Base-by-base conservation (phyloP, 306 rosid species). In the Lathyrus aphaca region DNA sequence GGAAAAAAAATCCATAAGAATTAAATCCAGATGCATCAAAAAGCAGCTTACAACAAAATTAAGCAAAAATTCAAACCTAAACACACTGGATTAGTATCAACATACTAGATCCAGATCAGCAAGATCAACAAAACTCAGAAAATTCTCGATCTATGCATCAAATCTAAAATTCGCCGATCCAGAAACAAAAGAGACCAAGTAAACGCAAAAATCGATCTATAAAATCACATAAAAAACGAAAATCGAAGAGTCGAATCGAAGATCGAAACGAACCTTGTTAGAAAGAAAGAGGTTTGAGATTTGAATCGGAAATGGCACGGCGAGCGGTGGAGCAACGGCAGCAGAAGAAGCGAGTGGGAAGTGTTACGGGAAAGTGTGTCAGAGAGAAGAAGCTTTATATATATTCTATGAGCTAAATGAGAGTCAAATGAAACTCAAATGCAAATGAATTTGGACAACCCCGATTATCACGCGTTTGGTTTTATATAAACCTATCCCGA, bases 371-470 rank as follows among this genome's bases (percentile, higher is more conserved):
- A 13, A 10, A 12, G 61, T 16, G 42, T 1, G 56, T 60, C 10
- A 57, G 62, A 65, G 77, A 62, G 55, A 30, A 66, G 19, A 68
- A 55, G 74, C 45, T 23, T 72, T 82, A 71, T 82, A 82, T 79
- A 62, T 79, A 10, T 3, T 27, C 63, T 11, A 13, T 8, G 25
- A 59, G 67, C 30, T 64, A 81, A 84, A 81, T 78, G 85, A 55
- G 32, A 43, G n/a, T 44, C 72, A 58, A 79, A 78, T 73, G 82
- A 84, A 77, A 74, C 63, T 35, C 83, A 81, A 84, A 84, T 68
- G 82, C 57, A 74, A 65, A 65, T 78, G 42, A 48, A 67, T 38
- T 32, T 49, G 40, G 43, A 56, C 63, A 55, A 15, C 4, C 60
- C 54, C 23, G 21, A 17, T 43, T 21, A 0, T 9, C 40, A 23